phyloP scores from a whole-genome alignment of 1,139 yeast species.

The Taphrina flavorubra region DNA sequence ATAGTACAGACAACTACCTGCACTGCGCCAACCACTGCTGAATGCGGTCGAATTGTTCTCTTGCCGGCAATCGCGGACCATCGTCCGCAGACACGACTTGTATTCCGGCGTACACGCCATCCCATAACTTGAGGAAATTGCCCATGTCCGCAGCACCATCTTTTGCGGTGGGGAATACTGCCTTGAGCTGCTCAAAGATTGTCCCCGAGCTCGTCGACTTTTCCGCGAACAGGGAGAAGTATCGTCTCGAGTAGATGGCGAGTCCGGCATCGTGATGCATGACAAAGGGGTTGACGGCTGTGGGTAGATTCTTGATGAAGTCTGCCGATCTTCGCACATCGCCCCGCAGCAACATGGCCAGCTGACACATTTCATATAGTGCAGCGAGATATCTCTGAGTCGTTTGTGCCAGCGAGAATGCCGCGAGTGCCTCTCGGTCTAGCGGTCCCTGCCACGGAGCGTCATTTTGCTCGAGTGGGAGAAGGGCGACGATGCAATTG shows the following conservation, averaged over 20 bases:
- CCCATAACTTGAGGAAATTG: conserved; percentile 56
- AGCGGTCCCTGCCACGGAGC: conserved; percentile 73
- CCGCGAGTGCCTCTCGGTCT: conserved; percentile 66
- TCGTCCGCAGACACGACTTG: conserved; percentile 52
- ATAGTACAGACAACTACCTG: too few species aligned
- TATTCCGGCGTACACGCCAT: conserved; percentile 49
- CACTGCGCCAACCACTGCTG: conserved; percentile 54
- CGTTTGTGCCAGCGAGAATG: conserved; percentile 69
- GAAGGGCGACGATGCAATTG: conserved; percentile 65
- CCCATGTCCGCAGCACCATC: conserved; percentile 56
- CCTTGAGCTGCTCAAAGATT: conserved; percentile 43
- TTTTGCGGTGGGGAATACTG: conserved; percentile 50
- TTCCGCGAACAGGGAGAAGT: conserved; percentile 51
- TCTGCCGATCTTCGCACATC: conserved; percentile 57
- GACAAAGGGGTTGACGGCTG: conserved; percentile 67
- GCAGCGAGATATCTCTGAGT: conserved; percentile 61
- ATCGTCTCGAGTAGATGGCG: conserved; percentile 54
- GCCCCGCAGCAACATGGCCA: conserved; percentile 62
- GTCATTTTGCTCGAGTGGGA: conserved; percentile 62
- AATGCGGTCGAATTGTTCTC: conserved; percentile 54
- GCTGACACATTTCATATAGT: conserved; percentile 61
- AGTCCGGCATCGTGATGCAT: conserved; percentile 55
- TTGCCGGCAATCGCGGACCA: conserved; percentile 53
- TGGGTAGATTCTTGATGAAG: conserved; percentile 65
- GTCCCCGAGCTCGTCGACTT: conserved; percentile 43